phyloP scores from a whole-genome alignment of 257 asterid species.

The Parsonsia alboflavescens region DNA sequence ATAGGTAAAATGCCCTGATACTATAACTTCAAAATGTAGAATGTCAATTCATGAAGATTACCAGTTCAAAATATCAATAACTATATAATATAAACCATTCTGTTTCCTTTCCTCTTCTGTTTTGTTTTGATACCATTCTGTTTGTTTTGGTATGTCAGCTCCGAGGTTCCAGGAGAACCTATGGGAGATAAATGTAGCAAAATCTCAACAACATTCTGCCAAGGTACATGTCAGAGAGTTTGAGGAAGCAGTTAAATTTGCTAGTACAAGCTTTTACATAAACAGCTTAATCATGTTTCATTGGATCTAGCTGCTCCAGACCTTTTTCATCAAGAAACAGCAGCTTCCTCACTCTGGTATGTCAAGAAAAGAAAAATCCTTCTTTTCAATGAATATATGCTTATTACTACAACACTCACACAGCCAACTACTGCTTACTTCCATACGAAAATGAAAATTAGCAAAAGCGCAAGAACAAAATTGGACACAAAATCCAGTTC shows the following conservation, averaged over 20 bases:
- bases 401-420: neutral
- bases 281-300: too few species aligned
- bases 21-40: neutral
- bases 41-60: constrained; percentile 1
- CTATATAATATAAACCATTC: neutral
- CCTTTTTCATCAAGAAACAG: neutral
- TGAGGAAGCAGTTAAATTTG: neutral
- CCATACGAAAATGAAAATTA: neutral
- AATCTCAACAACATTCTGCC: neutral
- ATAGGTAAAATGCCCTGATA: neutral
- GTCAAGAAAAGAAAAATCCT: too few species aligned
- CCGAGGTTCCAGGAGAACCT: neutral
- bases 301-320: neutral
- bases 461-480: too few species aligned
- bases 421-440: neutral
- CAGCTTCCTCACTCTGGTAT: neutral
- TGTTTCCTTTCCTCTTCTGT: neutral
- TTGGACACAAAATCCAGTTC: too few species aligned
- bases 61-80: neutral
- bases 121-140: too few species aligned
- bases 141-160: neutral
- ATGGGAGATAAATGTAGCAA: neutral
- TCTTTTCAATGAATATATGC: neutral
- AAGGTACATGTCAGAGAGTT: too few species aligned
- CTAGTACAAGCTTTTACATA: neutral